These are phyloP conservation scores for Terfezia boudieri DNA, from an alignment of 495 filamentous ascomycete species.

Conservation along the genomic window DNA sequence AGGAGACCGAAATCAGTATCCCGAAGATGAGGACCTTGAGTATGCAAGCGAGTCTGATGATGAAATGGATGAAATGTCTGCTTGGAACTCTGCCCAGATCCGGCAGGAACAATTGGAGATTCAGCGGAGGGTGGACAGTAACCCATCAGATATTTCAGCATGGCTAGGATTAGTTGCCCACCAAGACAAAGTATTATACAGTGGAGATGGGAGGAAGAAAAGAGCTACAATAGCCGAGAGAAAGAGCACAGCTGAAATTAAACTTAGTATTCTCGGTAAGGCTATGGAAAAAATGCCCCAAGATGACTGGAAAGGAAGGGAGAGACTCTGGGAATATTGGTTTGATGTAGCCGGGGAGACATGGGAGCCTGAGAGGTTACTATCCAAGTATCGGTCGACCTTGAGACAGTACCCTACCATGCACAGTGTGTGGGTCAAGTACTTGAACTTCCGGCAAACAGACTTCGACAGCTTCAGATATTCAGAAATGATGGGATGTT, in stretches of 20 bases:
- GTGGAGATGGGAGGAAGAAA: conserved; percentile 15
- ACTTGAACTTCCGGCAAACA: conserved; percentile 54
- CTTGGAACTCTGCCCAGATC: not conserved
- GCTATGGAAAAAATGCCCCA: conserved; percentile 35
- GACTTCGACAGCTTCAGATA: conserved; percentile 45
- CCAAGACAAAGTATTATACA: conserved; percentile 41
- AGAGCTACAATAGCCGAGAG: conserved; percentile 36
- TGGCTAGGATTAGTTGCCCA: conserved; percentile 61
- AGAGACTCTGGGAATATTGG: conserved; percentile 39
- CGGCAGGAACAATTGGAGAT: not conserved
- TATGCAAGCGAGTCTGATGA: conserved; percentile 28
- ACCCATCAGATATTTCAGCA: conserved; percentile 40
- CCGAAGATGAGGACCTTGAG: conserved; percentile 19
- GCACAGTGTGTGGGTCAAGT: conserved; percentile 46
- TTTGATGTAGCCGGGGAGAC: conserved; percentile 47
- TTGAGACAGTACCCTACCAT: conserved; percentile 34
- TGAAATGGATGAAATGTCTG: not conserved
- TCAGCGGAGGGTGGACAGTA: not conserved
- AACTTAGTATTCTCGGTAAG: conserved; percentile 58
- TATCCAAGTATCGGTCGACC: conserved; percentile 40
- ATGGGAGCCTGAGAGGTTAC: conserved; percentile 44
- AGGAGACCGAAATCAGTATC: not conserved
- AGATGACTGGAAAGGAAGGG: conserved; percentile 12
- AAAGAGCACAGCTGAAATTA: conserved; percentile 50
- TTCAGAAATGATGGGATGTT: conserved; percentile 35